Evolutionary conservation across 2,329 filamentous ascomycete species (phyloP).

Genomic region (Diaporthe ampelina): DNA sequence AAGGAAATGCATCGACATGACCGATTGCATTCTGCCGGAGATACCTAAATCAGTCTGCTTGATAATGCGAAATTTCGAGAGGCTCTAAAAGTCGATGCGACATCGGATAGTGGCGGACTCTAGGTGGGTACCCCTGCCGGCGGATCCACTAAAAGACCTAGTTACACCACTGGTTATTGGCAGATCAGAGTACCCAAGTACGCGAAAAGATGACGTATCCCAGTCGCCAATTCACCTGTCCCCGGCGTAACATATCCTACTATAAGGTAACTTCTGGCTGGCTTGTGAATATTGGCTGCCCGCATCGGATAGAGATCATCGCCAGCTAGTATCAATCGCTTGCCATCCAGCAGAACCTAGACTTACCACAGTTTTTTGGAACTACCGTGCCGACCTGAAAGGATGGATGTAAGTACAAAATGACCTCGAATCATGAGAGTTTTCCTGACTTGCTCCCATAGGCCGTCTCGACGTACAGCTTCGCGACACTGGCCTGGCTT

Average conservation of each 20-base stretch:
- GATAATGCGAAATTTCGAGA: constrained; percentile 39
- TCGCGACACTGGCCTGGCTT: constrained; percentile 67
- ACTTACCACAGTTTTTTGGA: neutral
- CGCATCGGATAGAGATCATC: neutral
- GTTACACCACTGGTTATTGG: constrained; percentile 25
- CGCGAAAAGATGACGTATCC: constrained; percentile 27
- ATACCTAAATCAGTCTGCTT: constrained; percentile 33
- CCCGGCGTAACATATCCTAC: neutral
- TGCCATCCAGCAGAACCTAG: neutral
- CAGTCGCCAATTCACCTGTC: neutral
- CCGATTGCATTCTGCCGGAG: constrained; percentile 18
- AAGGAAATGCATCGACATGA: neutral
- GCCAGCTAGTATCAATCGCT: neutral
- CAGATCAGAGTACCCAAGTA: neutral
- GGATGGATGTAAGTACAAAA: constrained; percentile 39
- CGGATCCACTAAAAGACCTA: neutral
- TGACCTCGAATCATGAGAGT: neutral
- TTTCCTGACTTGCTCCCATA: constrained; percentile 45
- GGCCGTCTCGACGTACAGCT: constrained; percentile 65
- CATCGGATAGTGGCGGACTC: constrained; percentile 34
- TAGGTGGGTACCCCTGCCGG: constrained; percentile 33
- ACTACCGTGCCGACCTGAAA: neutral
- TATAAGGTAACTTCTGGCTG: neutral
- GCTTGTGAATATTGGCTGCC: constrained; percentile 8
- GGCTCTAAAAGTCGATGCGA: constrained; percentile 38